Conservation (phyloP, 2,329 filamentous ascomycete genomes). For the Ilyonectria robusta region DNA sequence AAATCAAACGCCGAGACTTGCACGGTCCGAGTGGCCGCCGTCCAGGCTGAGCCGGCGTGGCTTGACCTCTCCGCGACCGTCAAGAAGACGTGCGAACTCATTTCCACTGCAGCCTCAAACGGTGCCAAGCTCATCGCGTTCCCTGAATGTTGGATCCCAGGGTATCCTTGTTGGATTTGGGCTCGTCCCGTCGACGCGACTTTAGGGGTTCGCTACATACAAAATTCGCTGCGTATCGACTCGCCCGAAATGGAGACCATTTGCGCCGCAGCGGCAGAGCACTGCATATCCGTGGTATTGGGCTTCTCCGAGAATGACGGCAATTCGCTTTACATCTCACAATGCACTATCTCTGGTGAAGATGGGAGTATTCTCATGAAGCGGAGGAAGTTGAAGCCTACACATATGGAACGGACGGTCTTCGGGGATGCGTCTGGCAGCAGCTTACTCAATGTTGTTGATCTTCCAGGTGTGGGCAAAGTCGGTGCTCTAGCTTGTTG, state of each 20-base stretch:
- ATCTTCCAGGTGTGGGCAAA: slow-evolving; percentile 30
- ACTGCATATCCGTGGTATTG: slow-evolving; percentile 56
- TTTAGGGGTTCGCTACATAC: neutral
- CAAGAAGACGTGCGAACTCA: slow-evolving; percentile 35
- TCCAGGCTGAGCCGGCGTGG: slow-evolving; percentile 41
- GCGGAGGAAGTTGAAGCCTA: slow-evolving; percentile 66
- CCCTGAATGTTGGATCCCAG: slow-evolving; percentile 67
- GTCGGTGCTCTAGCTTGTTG: slow-evolving; percentile 62
- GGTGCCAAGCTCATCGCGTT: slow-evolving; percentile 69
- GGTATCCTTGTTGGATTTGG: slow-evolving; percentile 36
- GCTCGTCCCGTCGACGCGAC: neutral
- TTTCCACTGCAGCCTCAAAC: slow-evolving; percentile 47
- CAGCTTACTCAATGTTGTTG: neutral
- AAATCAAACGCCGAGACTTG: neutral
- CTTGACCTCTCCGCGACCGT: slow-evolving; percentile 36
- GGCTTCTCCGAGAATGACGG: slow-evolving; percentile 59
- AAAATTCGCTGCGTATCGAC: slow-evolving; percentile 43
- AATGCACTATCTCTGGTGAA: slow-evolving; percentile 56
- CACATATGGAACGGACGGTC: slow-evolving; percentile 65
- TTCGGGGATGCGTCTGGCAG: slow-evolving; percentile 58
- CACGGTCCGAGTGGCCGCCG: slow-evolving; percentile 31
- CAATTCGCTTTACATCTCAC: slow-evolving; percentile 58
- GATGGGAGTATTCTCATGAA: slow-evolving; percentile 56
- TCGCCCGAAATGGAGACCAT: slow-evolving; percentile 57
- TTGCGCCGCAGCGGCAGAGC: slow-evolving; percentile 48